Percentiles rank a stretch among this genome's conserved stretches.
These are phyloP conservation scores for Arachnopeziza araneosa DNA, from an alignment of 2,329 filamentous ascomycete species.

Conservation along the genomic window DNA sequence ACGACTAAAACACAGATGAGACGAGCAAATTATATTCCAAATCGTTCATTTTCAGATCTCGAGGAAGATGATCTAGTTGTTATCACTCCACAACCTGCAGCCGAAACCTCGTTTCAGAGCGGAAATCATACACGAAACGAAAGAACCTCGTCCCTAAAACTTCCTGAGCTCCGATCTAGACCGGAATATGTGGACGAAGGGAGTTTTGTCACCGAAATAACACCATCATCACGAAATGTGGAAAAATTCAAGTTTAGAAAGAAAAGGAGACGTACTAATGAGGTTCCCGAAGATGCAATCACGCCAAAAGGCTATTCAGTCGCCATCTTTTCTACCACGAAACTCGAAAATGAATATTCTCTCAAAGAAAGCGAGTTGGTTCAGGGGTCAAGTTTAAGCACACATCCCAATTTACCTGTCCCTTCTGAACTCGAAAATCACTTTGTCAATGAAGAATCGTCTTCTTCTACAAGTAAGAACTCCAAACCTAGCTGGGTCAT, in stretches of 20 bases:
- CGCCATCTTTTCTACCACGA: neutral
- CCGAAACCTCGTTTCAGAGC: neutral
- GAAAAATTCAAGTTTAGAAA: slow-evolving; percentile 27
- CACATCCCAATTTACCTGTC: neutral
- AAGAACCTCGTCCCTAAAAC: neutral
- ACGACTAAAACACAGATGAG: neutral
- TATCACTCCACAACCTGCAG: neutral
- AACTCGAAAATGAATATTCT: neutral
- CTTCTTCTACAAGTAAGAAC: neutral
- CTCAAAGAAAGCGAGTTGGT: neutral
- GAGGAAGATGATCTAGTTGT: slow-evolving; percentile 8
- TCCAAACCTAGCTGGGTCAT: neutral
- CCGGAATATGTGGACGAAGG: slow-evolving; percentile 1
- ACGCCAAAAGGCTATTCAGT: neutral
- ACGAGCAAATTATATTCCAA: neutral
- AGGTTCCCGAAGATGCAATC: neutral
- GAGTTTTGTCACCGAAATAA: slow-evolving; percentile 27
- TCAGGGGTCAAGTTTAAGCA: neutral
- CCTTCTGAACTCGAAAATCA: neutral
- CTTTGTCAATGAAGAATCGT: neutral
- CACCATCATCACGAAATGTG: slow-evolving; percentile 26
- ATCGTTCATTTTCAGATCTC: slow-evolving; percentile 6
- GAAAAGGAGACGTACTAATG: slow-evolving; percentile 7
- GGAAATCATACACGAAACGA: neutral
- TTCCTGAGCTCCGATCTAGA: slow-evolving; percentile 1